Evolutionary conservation across 2,329 filamentous ascomycete species (phyloP), one percentile per base, ranked within the genome.

Genomic region (Daldinia eschscholtzii): DNA sequence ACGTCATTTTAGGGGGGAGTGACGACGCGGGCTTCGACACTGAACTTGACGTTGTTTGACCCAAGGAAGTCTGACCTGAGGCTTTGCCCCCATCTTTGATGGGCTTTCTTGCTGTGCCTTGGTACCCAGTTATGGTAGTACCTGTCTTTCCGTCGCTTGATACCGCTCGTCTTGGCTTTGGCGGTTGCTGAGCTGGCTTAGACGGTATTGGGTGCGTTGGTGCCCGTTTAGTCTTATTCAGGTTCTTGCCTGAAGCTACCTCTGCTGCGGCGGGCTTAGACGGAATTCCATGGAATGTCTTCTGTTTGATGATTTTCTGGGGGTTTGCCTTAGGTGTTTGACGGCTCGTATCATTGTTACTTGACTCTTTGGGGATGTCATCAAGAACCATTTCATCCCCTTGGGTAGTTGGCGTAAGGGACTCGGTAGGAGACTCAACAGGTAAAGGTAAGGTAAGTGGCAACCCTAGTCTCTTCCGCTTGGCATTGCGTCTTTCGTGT

Each of bases 401-500:
- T 1, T 70, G 65, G n/a, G 57, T 20, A 33, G 35, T 23, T 0
- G 48, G 41, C 3, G 33, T 15, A 60, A 69, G 44, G 57, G 12
- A 18, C 62, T 63, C 33, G 41, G 53, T 37, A 61, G 70, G 61
- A 60, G 60, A 63, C 12, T 67, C 67, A 23, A 55, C 50, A 58
- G 67, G 68, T 10, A 73, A 67, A 7, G 74, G 76, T 3, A 44
- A 26, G 4, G 76, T 78, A 53, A 70, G 52, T 4, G 74, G 68
- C 4, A 82, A 57, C 9, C 83, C 83, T 4, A 80, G 76, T 50
- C 74, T 76, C 41, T 72, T 73, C n/a, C 85, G 81, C 73, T 80
- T 83, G 23, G 70, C 74, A 60, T 87, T 86, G 20, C 85, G 81
- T 57, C 76, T 77, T n/a, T 74, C 68, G 65, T 85, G 84, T 6